phyloP scores from a whole-genome alignment of 805 yeast species.

The Priceomyces medius region DNA sequence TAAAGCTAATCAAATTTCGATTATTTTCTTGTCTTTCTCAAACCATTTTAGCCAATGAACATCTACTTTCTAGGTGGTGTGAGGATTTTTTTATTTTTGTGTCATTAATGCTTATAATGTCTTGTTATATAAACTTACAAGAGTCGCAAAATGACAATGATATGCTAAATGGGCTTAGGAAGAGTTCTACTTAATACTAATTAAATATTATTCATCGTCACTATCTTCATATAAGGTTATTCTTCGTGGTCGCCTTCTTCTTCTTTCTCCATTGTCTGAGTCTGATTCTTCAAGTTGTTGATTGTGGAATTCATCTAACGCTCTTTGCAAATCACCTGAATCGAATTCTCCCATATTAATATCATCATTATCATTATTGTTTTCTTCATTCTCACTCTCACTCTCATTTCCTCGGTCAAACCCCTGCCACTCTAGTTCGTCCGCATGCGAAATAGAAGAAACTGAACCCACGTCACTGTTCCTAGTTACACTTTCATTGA shows the following conservation, averaged over 20 bases:
- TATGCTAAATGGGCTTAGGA: too few relatives aligned
- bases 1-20: not conserved
- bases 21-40: not conserved
- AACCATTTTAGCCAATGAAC: slow-evolving; percentile 1
- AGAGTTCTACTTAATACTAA: too few relatives aligned
- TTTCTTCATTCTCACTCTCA: slow-evolving; percentile 3
- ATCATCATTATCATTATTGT: slow-evolving; percentile 6
- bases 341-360: slow-evolving; percentile 4
- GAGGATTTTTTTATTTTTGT: slow-evolving; percentile 2
- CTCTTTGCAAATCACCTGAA: slow-evolving; percentile 21
- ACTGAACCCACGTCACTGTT: slow-evolving; percentile 10
- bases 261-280: slow-evolving; percentile 8
- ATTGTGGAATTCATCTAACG: slow-evolving; percentile 25
- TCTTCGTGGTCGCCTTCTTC: slow-evolving; percentile 16
- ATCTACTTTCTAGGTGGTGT: slow-evolving; percentile 1
- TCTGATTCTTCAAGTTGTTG: slow-evolving; percentile 11
- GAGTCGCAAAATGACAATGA: too few relatives aligned
- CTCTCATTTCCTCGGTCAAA: slow-evolving; percentile 11
- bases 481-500: slow-evolving; percentile 15
- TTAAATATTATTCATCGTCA: slow-evolving; percentile 14
- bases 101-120: too few relatives aligned
- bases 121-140: too few relatives aligned
- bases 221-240: slow-evolving; percentile 18
- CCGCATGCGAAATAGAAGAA: slow-evolving; percentile 4
- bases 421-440: slow-evolving; percentile 19